Conservation (phyloP, 2,329 filamentous ascomycete species). For the Dryadomyces quercivorus region DNA sequence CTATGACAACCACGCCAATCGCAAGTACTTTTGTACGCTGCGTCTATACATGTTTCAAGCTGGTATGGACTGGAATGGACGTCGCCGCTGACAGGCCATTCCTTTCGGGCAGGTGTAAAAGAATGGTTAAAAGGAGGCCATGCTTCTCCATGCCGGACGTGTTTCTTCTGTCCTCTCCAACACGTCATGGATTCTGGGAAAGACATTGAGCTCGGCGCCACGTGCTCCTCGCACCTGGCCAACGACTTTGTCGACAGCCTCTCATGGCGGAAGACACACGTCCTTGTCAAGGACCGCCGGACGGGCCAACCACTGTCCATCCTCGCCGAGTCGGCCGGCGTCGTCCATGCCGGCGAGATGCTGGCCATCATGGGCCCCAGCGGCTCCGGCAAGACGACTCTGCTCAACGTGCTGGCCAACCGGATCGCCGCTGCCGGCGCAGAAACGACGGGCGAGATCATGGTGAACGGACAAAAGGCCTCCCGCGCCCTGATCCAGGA, state of each 20-base stretch:
- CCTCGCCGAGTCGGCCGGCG: slow-evolving; percentile 49
- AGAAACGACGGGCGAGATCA: slow-evolving; percentile 31
- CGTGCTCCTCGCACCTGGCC: background rate
- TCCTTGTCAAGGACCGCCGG: slow-evolving; percentile 62
- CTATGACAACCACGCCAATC: background rate
- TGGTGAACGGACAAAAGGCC: slow-evolving; percentile 49
- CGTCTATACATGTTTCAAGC: too few relatives aligned
- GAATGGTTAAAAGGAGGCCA: too few relatives aligned
- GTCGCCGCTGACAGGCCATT: too few relatives aligned
- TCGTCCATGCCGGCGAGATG: slow-evolving; percentile 56
- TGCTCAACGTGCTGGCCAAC: slow-evolving; percentile 65
- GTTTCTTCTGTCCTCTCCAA: background rate
- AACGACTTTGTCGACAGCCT: background rate
- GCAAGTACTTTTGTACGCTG: background rate
- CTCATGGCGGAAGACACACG: slow-evolving; percentile 20
- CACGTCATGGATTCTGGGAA: background rate
- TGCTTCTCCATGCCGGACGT: background rate
- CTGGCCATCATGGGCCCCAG: slow-evolving; percentile 72
- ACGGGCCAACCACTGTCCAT: slow-evolving; percentile 52
- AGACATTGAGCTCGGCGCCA: background rate
- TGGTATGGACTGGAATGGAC: too few relatives aligned
- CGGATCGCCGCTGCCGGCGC: slow-evolving; percentile 38
- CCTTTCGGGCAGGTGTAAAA: too few relatives aligned
- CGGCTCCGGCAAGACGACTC: slow-evolving; percentile 67
- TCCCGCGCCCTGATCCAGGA: slow-evolving; percentile 45